Conservation (phyloP, 2,329 filamentous ascomycete species). For the Fusarium nematophilum region DNA sequence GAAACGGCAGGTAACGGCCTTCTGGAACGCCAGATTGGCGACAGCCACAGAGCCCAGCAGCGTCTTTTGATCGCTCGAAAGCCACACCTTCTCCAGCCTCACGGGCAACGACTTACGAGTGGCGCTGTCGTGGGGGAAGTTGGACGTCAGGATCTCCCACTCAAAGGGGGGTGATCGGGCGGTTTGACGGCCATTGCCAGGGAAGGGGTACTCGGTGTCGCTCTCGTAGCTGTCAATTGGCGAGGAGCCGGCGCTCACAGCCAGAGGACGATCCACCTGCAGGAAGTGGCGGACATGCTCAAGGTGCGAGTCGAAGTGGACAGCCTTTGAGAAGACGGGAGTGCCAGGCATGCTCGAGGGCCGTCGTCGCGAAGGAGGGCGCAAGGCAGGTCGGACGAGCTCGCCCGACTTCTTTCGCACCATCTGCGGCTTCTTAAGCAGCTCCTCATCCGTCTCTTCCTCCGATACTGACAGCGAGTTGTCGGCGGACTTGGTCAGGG, state of each 20-base stretch:
- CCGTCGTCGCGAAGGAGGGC: conserved; percentile 80
- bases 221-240: conserved; percentile 89
- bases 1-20: conserved; percentile 90
- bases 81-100: conserved; percentile 86
- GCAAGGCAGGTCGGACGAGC: conserved; percentile 90
- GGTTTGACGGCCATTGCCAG: conserved; percentile 55
- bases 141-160: conserved; percentile 88
- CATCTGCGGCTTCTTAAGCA: conserved; percentile 82
- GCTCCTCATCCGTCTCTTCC: conserved; percentile 71
- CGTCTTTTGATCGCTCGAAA: conserved; percentile 88
- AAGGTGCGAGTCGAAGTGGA: conserved; percentile 97
- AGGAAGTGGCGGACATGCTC: conserved; percentile 97
- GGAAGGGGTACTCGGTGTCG: conserved; percentile 91
- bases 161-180: conserved; percentile 69
- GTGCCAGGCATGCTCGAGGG: conserved; percentile 98
- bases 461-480: conserved; percentile 66
- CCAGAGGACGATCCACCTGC: conserved; percentile 92
- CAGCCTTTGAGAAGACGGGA: conserved; percentile 93
- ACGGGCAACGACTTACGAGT: conserved; percentile 74
- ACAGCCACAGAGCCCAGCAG: conserved; percentile 87
- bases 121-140: conserved; percentile 73
- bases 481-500: conserved; percentile 58
- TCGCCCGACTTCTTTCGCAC: conserved; percentile 98
- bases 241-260: conserved; percentile 93
- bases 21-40: conserved; percentile 90